Evolutionary conservation across 306 rosid genomes (phyloP).

Genomic region (Sechiopsis laciniata): DNA sequence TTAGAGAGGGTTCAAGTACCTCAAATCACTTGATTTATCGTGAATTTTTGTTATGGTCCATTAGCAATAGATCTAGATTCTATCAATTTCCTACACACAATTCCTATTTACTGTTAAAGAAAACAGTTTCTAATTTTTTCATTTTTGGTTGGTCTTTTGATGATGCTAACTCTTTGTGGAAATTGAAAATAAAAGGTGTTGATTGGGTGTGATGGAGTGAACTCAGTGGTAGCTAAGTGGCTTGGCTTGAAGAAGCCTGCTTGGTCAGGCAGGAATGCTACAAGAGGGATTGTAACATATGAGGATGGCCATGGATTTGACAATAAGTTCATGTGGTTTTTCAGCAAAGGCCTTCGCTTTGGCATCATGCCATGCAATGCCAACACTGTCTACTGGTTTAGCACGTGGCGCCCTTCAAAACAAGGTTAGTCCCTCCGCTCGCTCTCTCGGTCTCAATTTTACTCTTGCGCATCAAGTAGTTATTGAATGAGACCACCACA

Average conservation of each 20-base stretch:
- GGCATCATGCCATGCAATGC: constrained; percentile 30
- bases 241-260: constrained; percentile 16
- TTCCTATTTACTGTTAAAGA: too few species aligned
- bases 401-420: constrained; percentile 27
- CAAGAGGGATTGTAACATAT: constrained; percentile 14
- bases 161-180: not conserved
- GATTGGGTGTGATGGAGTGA: constrained; percentile 28
- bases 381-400: constrained; percentile 25
- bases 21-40: too few species aligned
- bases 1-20: too few species aligned
- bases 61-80: too few species aligned
- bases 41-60: too few species aligned
- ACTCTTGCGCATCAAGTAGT: too few species aligned
- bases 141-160: too few species aligned
- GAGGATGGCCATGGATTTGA: constrained; percentile 23
- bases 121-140: too few species aligned
- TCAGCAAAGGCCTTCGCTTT: constrained; percentile 26
- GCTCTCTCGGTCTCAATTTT: not conserved
- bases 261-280: constrained; percentile 27
- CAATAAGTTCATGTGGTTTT: constrained; percentile 20
- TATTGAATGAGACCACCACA: too few species aligned
- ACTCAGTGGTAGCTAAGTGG: constrained; percentile 24
- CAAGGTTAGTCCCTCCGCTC: constrained; percentile 5
- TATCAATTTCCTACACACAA: too few species aligned
- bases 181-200: constrained; percentile 3